Evolutionary conservation across 331 rosid genomes (phyloP).

Genomic region (Dryas integrifolia): DNA sequence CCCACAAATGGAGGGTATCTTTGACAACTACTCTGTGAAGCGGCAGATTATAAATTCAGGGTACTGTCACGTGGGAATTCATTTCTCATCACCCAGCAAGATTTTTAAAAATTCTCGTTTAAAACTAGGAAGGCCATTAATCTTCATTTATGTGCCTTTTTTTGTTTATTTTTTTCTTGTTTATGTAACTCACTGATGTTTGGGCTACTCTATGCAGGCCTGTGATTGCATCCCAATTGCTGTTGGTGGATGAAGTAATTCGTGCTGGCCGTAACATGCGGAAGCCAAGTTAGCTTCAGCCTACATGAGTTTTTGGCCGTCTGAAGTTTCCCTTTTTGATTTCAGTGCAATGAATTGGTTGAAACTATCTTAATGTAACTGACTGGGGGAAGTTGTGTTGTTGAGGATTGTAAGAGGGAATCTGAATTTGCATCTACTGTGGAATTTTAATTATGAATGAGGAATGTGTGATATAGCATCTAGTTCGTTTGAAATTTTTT

Average conservation of each 20-base stretch:
- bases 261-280: conserved; percentile 97
- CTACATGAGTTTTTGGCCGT: background rate
- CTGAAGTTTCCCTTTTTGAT: conserved; percentile 12
- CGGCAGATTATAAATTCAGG: conserved; percentile 93
- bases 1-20: conserved; percentile 95
- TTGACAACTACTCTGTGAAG: conserved; percentile 90
- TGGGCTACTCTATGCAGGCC: conserved; percentile 55
- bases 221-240: conserved; percentile 82
- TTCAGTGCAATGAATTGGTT: conserved; percentile 21
- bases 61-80: conserved; percentile 38
- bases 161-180: too few species aligned
- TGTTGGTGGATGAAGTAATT: conserved; percentile 93
- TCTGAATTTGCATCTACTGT: conserved; percentile 8
- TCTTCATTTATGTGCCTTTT: background rate
- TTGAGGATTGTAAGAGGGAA: background rate
- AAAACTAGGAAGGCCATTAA: too few species aligned
- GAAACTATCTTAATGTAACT: conserved; percentile 5
- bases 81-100: background rate
- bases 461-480: background rate
- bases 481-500: background rate
- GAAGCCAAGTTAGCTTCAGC: conserved; percentile 59
- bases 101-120: too few species aligned
- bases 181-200: background rate
- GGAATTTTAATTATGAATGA: background rate
- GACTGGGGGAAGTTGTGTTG: background rate